These are phyloP conservation scores for Bipolaris gigantea DNA, from an alignment of 2,329 filamentous ascomycete species.

Conservation along the genomic window DNA sequence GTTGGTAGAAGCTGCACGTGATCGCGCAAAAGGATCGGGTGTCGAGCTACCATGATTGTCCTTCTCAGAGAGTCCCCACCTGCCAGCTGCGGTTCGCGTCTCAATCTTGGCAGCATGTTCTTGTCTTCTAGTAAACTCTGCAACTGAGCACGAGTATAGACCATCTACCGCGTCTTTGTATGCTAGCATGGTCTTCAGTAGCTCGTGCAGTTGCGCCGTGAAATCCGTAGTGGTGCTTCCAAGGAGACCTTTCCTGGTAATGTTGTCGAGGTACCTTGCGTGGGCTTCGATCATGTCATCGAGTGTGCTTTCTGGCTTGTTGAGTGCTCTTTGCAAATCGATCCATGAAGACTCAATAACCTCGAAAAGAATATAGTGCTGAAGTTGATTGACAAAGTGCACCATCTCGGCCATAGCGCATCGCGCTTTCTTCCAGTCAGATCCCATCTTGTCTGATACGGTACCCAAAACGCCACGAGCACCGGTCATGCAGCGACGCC, in stretches of 20 bases:
- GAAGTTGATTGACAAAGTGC: slow-evolving; percentile 93
- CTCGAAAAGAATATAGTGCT: slow-evolving; percentile 98
- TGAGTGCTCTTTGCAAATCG: slow-evolving; percentile 79
- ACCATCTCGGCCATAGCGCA: slow-evolving; percentile 96
- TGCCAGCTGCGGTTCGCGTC: slow-evolving; percentile 64
- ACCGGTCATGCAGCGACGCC: slow-evolving; percentile 95
- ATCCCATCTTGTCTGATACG: slow-evolving; percentile 69
- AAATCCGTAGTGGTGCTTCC: slow-evolving; percentile 74
- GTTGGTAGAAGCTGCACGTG: slow-evolving; percentile 22
- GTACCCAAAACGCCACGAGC: slow-evolving; percentile 85
- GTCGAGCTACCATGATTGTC: slow-evolving; percentile 34
- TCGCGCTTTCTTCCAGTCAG: slow-evolving; percentile 87
- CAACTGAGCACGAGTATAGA: slow-evolving; percentile 90
- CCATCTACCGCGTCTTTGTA: slow-evolving; percentile 94
- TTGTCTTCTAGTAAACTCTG: slow-evolving; percentile 90
- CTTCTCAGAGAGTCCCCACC: slow-evolving; percentile 64
- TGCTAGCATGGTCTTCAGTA: slow-evolving; percentile 88
- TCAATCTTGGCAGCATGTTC: slow-evolving; percentile 76
- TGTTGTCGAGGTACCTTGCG: slow-evolving; percentile 84
- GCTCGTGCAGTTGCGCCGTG: slow-evolving; percentile 86
- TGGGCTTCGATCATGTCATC: slow-evolving; percentile 95
- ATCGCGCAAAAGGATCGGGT: slow-evolving; percentile 26
- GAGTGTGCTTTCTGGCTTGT: slow-evolving; percentile 82
- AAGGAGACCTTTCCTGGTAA: slow-evolving; percentile 93
- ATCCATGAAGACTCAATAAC: slow-evolving; percentile 97